A percentile compares a stretch with the other conserved stretches of the same genome.
Conservation (phyloP, 257 asterid genomes). For the Paraleonurus japonicus region DNA sequence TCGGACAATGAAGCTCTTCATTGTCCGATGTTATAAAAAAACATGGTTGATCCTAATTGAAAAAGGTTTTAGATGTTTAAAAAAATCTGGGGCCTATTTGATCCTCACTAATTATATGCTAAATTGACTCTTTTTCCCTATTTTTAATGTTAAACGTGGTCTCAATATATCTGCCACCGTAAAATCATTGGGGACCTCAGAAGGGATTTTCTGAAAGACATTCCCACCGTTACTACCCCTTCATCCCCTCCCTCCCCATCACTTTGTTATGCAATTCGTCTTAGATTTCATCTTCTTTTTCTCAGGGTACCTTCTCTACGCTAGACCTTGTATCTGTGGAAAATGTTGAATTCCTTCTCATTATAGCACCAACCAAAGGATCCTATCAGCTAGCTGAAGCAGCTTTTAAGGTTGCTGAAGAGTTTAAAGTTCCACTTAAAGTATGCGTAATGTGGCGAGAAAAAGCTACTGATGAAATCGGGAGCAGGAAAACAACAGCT, state of each 20-base stretch:
- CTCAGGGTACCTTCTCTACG: conserved; percentile 64
- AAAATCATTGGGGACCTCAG: neutral
- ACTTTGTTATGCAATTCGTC: neutral
- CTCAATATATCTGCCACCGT: neutral
- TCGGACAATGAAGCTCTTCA: no score
- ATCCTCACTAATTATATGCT: no score
- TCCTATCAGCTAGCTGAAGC: conserved; percentile 69
- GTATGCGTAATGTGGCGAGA: conserved; percentile 75
- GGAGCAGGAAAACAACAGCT: conserved; percentile 45
- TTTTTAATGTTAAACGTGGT: neutral
- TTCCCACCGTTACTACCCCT: neutral
- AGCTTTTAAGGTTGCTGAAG: conserved; percentile 65
- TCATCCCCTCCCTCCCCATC: neutral
- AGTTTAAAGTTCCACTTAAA: conserved; percentile 45
- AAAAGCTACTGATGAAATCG: conserved; percentile 24
- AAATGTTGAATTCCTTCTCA: conserved; percentile 67
- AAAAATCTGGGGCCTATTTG: no score
- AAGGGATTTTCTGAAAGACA: neutral
- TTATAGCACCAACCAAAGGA: conserved; percentile 69
- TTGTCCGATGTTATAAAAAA: no score
- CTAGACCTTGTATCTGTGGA: conserved; percentile 67
- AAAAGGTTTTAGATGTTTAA: no score
- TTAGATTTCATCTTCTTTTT: conserved; percentile 7
- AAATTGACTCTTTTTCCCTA: no score
- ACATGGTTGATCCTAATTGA: no score